These are phyloP conservation scores for Botryotinia convoluta DNA, from an alignment of 2,329 filamentous ascomycete species.

Conservation along the genomic window DNA sequence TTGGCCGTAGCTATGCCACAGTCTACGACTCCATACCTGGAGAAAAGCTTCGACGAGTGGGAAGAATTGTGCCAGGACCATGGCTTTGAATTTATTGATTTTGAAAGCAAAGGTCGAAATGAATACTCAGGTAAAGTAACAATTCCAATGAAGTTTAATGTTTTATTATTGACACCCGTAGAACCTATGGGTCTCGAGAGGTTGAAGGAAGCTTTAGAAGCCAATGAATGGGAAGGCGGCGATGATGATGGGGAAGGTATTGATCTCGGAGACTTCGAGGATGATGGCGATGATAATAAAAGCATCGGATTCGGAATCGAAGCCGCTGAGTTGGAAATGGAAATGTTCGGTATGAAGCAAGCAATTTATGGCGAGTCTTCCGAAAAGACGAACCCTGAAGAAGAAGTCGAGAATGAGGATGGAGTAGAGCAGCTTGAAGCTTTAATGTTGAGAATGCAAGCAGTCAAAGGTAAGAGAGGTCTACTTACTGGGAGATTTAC, in stretches of 20 bases:
- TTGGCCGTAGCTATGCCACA: constrained; percentile 55
- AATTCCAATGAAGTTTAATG: background rate
- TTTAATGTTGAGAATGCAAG: constrained; percentile 64
- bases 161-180: constrained; percentile 33
- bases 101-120: constrained; percentile 48
- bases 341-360: constrained; percentile 42
- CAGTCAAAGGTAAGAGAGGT: constrained; percentile 43
- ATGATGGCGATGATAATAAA: constrained; percentile 32
- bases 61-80: constrained; percentile 57
- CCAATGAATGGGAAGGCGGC: constrained; percentile 59
- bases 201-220: constrained; percentile 59
- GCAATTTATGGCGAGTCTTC: constrained; percentile 35
- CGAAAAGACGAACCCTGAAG: constrained; percentile 33
- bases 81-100: constrained; percentile 63
- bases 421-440: constrained; percentile 57
- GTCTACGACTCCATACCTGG: constrained; percentile 35
- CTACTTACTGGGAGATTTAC: background rate
- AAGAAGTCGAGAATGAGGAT: constrained; percentile 38
- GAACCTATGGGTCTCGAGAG: constrained; percentile 60
- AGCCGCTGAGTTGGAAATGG: constrained; percentile 40
- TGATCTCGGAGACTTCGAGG: constrained; percentile 41
- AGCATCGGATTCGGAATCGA: constrained; percentile 35
- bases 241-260: constrained; percentile 40
- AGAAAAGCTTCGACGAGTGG: constrained; percentile 52
- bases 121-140: constrained; percentile 55